Evolutionary conservation across 208 protist genomes (phyloP), one percentile per base, ranked within the genome.

Genomic region (Herpetomonas tarakana): DNA sequence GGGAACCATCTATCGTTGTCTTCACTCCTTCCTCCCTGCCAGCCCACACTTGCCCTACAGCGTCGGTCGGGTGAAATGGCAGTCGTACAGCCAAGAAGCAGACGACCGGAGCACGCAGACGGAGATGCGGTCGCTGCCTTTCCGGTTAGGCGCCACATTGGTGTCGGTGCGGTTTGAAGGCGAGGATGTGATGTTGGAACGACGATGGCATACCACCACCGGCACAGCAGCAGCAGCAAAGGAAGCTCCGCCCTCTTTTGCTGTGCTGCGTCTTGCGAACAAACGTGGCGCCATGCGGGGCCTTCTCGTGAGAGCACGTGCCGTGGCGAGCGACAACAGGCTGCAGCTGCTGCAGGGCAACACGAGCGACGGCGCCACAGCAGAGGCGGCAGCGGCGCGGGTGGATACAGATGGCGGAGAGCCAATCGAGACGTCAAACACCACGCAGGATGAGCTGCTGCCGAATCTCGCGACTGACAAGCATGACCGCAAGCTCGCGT

Each of bases 301-400:
- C 14, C 35, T 41, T 41, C 35, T 61, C 4, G 57, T 21, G 27
- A 54, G 49, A 12, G 54, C 73, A 27, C 35, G 54, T 19, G 68
- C 64, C 19, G 39, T 71, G 3, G 53, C 73, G 59, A 31, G 19
- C 9, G 55, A 58, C 26, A 74, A 74, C 41, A 58, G 67, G 3
- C 24, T 31, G 29, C 73, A 79, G 21, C 58, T 74, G 25, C n/a
- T 67, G 27, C 53, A 22, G 7, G 68, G 67, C 22, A 64, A 14
- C 62, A 18, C 35, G 31, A 26, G 39, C 47, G 55, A 28, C 60
- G 51, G 24, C 31, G 28, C 31, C 29, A 30, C 14, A 59, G 57
- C 27, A 47, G 25, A 6, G 31, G 31, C 25, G 51, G n/a, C 4
- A n/a, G 6, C 3, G 21, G 26, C 29, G 60, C 28, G 16, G n/a